These are phyloP conservation scores for Rhodotorula taiwanensis DNA, from an alignment of 768 basidiomycete species.

Conservation along the genomic window DNA sequence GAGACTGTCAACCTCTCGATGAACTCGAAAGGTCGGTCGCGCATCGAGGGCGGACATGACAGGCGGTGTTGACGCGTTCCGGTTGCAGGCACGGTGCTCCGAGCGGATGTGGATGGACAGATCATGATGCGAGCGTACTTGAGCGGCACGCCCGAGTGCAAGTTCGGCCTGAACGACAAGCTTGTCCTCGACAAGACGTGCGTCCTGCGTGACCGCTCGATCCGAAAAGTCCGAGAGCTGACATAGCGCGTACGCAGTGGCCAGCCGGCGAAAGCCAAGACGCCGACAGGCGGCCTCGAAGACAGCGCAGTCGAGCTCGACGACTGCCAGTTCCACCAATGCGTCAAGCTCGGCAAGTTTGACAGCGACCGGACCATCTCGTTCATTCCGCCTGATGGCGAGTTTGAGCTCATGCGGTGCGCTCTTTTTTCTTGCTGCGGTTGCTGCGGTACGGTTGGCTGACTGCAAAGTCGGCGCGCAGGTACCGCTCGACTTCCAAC, in stretches of 20 bases:
- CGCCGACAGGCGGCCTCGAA: constrained; percentile 41
- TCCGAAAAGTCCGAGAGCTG: too few relatives aligned
- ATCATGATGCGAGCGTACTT: constrained; percentile 97
- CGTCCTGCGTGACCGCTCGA: too few relatives aligned
- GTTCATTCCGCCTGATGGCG: constrained; percentile 96
- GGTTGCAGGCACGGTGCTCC: constrained; percentile 69
- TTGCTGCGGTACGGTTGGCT: background rate
- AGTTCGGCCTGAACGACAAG: constrained; percentile 97
- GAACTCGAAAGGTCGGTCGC: constrained; percentile 78
- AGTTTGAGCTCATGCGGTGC: constrained; percentile 95
- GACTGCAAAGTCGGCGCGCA: constrained; percentile 41
- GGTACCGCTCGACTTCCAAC: constrained; percentile 92
- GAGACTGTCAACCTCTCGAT: constrained; percentile 93
- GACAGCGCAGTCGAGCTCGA: constrained; percentile 79
- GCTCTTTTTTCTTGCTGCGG: constrained; percentile 42
- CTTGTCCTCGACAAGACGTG: constrained; percentile 73
- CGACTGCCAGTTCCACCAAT: constrained; percentile 98
- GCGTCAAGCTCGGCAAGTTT: constrained; percentile 89
- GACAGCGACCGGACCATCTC: constrained; percentile 89
- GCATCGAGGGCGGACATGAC: too few relatives aligned
- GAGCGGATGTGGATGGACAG: constrained; percentile 97
- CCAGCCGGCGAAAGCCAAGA: constrained; percentile 3
- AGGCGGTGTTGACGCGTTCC: too few relatives aligned
- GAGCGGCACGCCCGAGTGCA: constrained; percentile 94
- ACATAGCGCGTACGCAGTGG: background rate